Percentiles rank a stretch among this genome's conserved stretches.
Evolutionary conservation across 306 rosid genomes (phyloP).

Genomic region (Fragaria vesca): DNA sequence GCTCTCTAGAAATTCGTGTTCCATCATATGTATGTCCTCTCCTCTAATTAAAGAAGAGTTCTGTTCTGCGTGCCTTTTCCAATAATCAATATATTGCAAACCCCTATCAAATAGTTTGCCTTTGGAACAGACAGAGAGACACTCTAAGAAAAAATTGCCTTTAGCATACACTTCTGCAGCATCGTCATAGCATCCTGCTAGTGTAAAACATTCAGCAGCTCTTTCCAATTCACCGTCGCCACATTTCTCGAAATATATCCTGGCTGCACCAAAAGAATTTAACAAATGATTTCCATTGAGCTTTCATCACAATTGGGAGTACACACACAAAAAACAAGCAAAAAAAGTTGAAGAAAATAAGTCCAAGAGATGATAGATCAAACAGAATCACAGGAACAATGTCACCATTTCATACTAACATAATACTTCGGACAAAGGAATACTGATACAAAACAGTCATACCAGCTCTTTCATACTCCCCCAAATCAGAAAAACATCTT

Average conservation of each 20-base stretch:
- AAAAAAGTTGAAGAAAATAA: background rate
- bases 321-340: background rate
- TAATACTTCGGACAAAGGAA: background rate
- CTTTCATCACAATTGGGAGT: background rate
- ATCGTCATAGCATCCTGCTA: constrained; percentile 30
- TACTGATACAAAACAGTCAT: background rate
- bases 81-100: constrained; percentile 32
- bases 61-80: constrained; percentile 37
- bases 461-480: constrained; percentile 53
- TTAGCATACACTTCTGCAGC: constrained; percentile 46
- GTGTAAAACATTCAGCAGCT: constrained; percentile 55
- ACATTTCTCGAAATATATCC: constrained; percentile 41
- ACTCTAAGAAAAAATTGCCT: constrained; percentile 36
- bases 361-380: background rate
- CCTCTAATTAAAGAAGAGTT: background rate
- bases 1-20: constrained; percentile 38
- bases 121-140: constrained; percentile 39
- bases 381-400: background rate
- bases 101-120: constrained; percentile 44
- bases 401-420: background rate
- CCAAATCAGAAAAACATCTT: constrained; percentile 48
- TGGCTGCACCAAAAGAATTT: constrained; percentile 31
- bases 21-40: constrained; percentile 27
- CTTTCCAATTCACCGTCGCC: constrained; percentile 31
- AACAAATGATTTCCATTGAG: background rate